Base-by-base conservation (phyloP, 305 asterid genomes). In the Plantago coronopus region DNA sequence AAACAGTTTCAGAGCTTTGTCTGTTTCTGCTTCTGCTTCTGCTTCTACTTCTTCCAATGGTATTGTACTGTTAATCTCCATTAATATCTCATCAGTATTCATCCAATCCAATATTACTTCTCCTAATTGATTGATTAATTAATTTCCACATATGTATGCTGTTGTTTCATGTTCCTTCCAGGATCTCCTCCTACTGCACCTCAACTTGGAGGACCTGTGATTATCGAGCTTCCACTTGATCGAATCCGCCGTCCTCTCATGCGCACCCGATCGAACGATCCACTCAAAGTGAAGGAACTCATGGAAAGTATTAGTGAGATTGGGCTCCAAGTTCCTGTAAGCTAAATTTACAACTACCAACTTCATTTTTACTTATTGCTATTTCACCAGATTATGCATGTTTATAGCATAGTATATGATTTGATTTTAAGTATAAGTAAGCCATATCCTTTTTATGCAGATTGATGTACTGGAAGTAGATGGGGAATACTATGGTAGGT, bases 301-400 rank as follows among this genome's bases (percentile, higher is more conserved):
- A 83, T 80, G 95, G 89, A 83, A 12, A 91, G 97, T 57, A 88
- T 91, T 40, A 59, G 63, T 25, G 81, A 84, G 77, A 89, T 91
- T 48, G 98, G 98, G 47, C 95, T 91, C 53, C 98, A 91, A 88
- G 95, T 88, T 19, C 98, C 98, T 21, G 96, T 91, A 81, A 88
- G 86, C 56, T 61, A 44, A 6, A 0, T 29, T 29, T 29, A 29
- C 37, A 7, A 4, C 9, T 29, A 4, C 37, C 7, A 4, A 4
- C 7, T 29, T 5, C 5, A 2, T 25, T 25, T 25, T 25, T 25
- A 2, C 5, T 25, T 25, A 2, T 25, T 25, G 2, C 5, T 2
- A 25, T 19, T 70, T 27, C 13, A 13, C 15, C 54, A 19, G 54
- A 48, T 1, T 18, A 48, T 18, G 54, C 15, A 48, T 18, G 54